Base-by-base conservation (phyloP, 345 rosid genomes). In the Lumnitzera racemosa region DNA sequence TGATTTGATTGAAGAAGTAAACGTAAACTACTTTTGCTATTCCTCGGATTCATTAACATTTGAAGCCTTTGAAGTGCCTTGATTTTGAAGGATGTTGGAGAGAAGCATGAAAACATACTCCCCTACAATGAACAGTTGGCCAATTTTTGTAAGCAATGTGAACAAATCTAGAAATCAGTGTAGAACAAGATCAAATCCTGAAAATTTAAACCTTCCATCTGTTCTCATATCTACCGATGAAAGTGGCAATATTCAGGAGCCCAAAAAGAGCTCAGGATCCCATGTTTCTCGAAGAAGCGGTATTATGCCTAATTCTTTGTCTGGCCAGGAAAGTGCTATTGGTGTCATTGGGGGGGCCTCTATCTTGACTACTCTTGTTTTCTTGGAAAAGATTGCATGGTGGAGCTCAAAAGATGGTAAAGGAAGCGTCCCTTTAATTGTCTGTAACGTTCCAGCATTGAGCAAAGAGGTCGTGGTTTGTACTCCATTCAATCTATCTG, bases 331-430 rank as follows among this genome's bases (percentile, higher is more conserved):
- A 27, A 72, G 72, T 48, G 67, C 83, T 1, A 69, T 81, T 11
- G 86, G 86, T 20, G 68, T 81, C 53, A 74, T 81, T 1, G 83
- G 83, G 61, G 86, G 86, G 53, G 72, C 66, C 10, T 78, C 86
- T 11, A 79, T 70, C 53, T 67, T 75, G 36, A 65, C 80, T 23
- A 79, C 83, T 52, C 76, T 82, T 6, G 64, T 70, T 68, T 81
- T 81, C 76, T 61, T 79, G 55, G 81, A 79, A 56, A 82, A 82
- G 68, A 73, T 79, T 7, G 71, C 64, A 4, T 61, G 69, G 67
- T 69, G 75, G 79, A 78, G 83, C 63, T 61, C 78, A 7, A 76
- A 57, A 66, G 54, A 76, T 54, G 72, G 72, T 11, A 63, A 74
- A 56, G 69, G 67, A 51, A 57, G 67, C 53, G 55, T 72, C 31